These are phyloP conservation scores for Leucosporidium yakuticum DNA, from an alignment of 768 basidiomycete genomes.

Conservation along the genomic window DNA sequence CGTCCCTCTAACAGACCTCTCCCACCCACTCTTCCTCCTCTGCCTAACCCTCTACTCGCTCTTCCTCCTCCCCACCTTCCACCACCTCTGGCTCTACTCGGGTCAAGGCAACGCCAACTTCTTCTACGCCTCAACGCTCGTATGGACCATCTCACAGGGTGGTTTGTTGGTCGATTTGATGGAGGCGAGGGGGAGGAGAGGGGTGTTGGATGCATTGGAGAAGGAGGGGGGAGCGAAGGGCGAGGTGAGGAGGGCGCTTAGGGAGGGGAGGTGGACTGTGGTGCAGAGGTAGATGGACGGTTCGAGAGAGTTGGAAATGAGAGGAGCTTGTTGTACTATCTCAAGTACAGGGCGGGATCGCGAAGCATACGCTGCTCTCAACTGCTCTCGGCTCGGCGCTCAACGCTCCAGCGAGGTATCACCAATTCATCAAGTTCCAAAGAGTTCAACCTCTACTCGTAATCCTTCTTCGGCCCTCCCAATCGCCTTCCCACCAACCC, in stretches of 20 bases:
- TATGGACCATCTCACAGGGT: conserved; percentile 82
- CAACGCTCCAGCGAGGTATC: too few species aligned
- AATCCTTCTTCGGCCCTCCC: too few species aligned
- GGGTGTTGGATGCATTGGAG: conserved; percentile 53
- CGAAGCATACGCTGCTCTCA: too few species aligned
- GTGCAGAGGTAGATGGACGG: conserved; percentile 26
- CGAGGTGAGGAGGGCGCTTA: neutral
- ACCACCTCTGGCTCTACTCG: conserved; percentile 81
- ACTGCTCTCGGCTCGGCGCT: too few species aligned
- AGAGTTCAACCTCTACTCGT: too few species aligned
- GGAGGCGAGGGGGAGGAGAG: conserved; percentile 73
- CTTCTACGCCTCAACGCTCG: conserved; percentile 91
- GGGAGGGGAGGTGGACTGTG: conserved; percentile 32
- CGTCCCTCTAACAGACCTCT: conserved; percentile 56
- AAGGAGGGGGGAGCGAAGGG: conserved; percentile 49
- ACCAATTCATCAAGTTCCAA: too few species aligned
- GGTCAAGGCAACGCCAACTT: conserved; percentile 98
- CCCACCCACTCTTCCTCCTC: conserved; percentile 74
- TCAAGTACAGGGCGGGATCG: too few species aligned
- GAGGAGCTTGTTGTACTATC: too few species aligned
- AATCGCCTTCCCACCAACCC: conserved; percentile 1
- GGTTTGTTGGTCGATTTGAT: conserved; percentile 74
- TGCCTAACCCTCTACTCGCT: conserved; percentile 77
- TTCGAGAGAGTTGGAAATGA: too few species aligned
- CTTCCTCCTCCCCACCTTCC: conserved; percentile 80